These are phyloP conservation scores for Naematelia aurantialba DNA, from an alignment of 768 basidiomycete genomes.

Conservation along the genomic window DNA sequence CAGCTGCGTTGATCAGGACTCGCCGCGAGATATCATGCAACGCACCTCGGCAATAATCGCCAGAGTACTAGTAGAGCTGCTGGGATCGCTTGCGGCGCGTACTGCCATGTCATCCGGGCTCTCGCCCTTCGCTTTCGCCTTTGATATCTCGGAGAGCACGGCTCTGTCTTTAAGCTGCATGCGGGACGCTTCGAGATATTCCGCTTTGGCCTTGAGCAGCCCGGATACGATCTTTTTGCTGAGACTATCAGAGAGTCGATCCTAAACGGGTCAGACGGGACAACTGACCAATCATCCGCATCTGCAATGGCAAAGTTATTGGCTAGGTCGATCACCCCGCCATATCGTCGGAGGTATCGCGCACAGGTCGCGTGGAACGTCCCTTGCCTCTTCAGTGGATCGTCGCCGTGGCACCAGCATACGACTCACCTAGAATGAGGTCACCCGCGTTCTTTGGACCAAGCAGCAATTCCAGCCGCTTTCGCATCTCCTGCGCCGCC, in stretches of 20 bases:
- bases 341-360: slow-evolving; percentile 65
- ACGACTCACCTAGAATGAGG: slow-evolving; percentile 55
- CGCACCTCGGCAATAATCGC: slow-evolving; percentile 45
- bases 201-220: slow-evolving; percentile 60
- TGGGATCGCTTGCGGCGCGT: slow-evolving; percentile 34
- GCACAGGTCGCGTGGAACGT: slow-evolving; percentile 78
- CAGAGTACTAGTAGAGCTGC: slow-evolving; percentile 28
- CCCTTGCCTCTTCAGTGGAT: slow-evolving; percentile 55
- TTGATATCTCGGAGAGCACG: slow-evolving; percentile 65
- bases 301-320: slow-evolving; percentile 80
- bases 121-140: slow-evolving; percentile 63
- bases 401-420: not conserved
- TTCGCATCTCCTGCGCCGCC: slow-evolving; percentile 80
- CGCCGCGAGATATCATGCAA: not conserved
- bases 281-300: slow-evolving; percentile 66
- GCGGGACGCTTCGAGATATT: slow-evolving; percentile 55
- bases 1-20: slow-evolving; percentile 46
- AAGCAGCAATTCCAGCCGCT: slow-evolving; percentile 64
- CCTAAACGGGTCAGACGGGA: not conserved
- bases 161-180: slow-evolving; percentile 58
- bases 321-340: slow-evolving; percentile 58
- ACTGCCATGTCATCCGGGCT: slow-evolving; percentile 56
- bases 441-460: slow-evolving; percentile 59
- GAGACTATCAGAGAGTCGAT: slow-evolving; percentile 11
- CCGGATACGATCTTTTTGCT: slow-evolving; percentile 67